Base-by-base conservation (phyloP, 352 stramenopile genomes). In the Phytophthora sansomeana region DNA sequence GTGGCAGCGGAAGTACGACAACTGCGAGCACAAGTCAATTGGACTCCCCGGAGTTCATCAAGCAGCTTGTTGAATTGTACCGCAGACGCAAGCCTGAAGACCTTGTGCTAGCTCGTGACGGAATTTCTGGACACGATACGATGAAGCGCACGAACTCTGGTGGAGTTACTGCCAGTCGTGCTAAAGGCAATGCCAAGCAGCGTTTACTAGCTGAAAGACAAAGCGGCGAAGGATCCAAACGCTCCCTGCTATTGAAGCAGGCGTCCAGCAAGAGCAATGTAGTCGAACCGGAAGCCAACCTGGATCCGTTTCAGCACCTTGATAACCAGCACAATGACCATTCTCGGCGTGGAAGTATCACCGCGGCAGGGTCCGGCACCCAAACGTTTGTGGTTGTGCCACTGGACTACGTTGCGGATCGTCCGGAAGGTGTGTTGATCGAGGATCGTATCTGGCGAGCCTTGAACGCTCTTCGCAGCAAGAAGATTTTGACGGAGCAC, bases 261-360 rank as follows among this genome's bases (percentile, higher is more conserved):
- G 8, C 29, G 2, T 73, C 72, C 4, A 66, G 56, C 46, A 67
- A 58, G 26, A 67, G 49, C 36, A 74, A 57, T 21, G 48, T 71
- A 17, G 16, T 57, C 16, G 83, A 82, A 0, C 43, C 54, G n/a
- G 78, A 89, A 46, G 24, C 38, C 29, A 90, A 80, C 55, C 77
- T 89, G 17, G 88, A 97, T 30, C 89, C 87, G 33, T 92, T 97
- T 42, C 64, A 91, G 32, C 35, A 86, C 10, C 29, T 96, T 8
- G 78, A 91, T 43, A 65, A 30, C 1, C 58, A 65, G 24, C 81
- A 77, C 28, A 75, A 78, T 17, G 55, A 63, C n/a, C 52, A 72
- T 41, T 39, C 54, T 1, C 46, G 32, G 9, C 33, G 50, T 29
- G 48, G 33, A 52, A 58, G 14, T 47, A 13, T 69, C 26, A 50